Conservation (phyloP, 2,329 filamentous ascomycete genomes). For the Neonectria coccinea region DNA sequence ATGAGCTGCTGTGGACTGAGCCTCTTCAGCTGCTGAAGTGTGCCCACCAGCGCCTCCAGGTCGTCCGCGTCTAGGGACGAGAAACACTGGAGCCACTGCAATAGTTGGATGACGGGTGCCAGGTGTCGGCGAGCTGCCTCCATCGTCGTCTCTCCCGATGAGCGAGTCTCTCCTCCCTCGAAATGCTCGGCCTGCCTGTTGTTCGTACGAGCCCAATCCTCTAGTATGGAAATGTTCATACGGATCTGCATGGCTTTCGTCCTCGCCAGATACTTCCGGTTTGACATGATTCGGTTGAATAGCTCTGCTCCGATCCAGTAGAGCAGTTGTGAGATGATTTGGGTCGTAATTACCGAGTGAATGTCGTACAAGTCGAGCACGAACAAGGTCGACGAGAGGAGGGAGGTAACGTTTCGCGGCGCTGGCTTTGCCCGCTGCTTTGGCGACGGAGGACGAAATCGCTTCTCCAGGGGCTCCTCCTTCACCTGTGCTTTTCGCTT, state of each 20-base stretch:
- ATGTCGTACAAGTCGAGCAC: conserved; percentile 99
- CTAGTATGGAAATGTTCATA: conserved; percentile 95
- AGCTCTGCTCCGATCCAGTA: conserved; percentile 98
- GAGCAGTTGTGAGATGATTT: conserved; percentile 90
- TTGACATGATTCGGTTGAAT: conserved; percentile 98
- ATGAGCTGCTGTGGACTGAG: conserved; percentile 90
- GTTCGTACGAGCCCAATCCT: conserved; percentile 95
- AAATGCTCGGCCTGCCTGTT: conserved; percentile 96
- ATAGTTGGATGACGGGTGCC: conserved; percentile 88
- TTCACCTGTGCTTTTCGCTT: conserved; percentile 91
- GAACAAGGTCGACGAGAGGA: conserved; percentile 95
- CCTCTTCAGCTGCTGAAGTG: conserved; percentile 87
- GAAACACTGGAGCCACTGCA: conserved; percentile 98
- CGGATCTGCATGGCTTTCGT: conserved; percentile 99
- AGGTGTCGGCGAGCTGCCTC: conserved; percentile 88
- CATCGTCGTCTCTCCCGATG: conserved; percentile 86
- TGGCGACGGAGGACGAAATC: conserved; percentile 91
- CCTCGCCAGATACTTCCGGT: conserved; percentile 90
- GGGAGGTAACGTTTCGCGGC: conserved; percentile 93
- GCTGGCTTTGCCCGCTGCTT: conserved; percentile 92
- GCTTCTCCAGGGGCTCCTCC: conserved; percentile 89
- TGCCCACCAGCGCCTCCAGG: conserved; percentile 86
- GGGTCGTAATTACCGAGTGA: conserved; percentile 93
- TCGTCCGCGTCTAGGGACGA: conserved; percentile 90
- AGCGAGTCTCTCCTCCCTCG: conserved; percentile 88